A percentile compares a stretch with the other conserved stretches of the same genome.
Evolutionary conservation across 345 rosid species (phyloP).

Genomic region (Erucastrum elatum): DNA sequence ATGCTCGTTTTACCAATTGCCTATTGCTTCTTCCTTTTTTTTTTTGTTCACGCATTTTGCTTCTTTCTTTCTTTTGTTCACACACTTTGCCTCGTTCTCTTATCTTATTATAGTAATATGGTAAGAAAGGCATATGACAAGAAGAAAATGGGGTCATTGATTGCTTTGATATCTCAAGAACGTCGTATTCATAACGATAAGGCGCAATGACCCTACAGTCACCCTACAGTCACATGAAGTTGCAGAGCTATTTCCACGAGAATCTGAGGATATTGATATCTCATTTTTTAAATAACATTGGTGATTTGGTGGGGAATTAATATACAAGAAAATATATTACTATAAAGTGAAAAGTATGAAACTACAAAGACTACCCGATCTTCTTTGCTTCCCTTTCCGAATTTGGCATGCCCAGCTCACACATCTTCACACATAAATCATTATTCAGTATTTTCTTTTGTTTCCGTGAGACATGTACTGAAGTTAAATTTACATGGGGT

Average conservation of each 20-base stretch:
- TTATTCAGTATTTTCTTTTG: not conserved
- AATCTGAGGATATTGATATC: slow-evolving; percentile 9
- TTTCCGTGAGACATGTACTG: not conserved
- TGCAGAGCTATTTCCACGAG: slow-evolving; percentile 26
- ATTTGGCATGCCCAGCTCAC: slow-evolving; percentile 30
- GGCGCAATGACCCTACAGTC: not conserved
- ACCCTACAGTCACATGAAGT: slow-evolving; percentile 42
- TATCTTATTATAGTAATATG: not conserved
- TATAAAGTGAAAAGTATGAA: slow-evolving; percentile 29
- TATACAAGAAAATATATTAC: not conserved
- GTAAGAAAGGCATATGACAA: not conserved
- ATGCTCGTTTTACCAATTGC: not conserved
- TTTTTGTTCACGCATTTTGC: not conserved
- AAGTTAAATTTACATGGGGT: not conserved
- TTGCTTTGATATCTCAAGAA: slow-evolving; percentile 16
- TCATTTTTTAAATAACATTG: not conserved
- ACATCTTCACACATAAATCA: not conserved
- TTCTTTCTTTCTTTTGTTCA: not conserved
- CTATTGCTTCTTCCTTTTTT: slow-evolving; percentile 16
- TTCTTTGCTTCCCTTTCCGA: slow-evolving; percentile 31
- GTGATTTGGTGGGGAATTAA: not conserved
- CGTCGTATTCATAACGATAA: slow-evolving; percentile 22
- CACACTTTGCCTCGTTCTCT: slow-evolving; percentile 1
- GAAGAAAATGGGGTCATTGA: slow-evolving; percentile 31
- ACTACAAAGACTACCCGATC: slow-evolving; percentile 27